phyloP scores from a whole-genome alignment of 768 basidiomycete species.

The Lentinus tigrinus region DNA sequence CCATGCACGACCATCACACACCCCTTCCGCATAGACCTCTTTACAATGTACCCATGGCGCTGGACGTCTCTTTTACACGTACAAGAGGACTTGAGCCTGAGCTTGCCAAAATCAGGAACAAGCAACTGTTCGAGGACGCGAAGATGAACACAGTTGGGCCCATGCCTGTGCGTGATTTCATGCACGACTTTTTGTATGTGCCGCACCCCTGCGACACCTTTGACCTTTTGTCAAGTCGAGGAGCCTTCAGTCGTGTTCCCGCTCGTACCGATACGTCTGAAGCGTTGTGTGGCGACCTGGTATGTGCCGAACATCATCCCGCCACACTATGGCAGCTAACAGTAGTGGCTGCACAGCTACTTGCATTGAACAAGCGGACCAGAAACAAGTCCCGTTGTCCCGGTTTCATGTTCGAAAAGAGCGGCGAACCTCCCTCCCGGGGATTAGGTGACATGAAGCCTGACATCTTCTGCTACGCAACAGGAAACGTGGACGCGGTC shows the following conservation, averaged over 20 bases:
- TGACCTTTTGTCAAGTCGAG: not conserved
- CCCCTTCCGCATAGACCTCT: not conserved
- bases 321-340: too few relatives aligned
- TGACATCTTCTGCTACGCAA: not conserved
- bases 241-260: slow-evolving; percentile 1
- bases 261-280: not conserved
- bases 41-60: slow-evolving; percentile 1
- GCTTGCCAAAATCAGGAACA: not conserved
- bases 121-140: not conserved
- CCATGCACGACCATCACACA: not conserved
- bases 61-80: not conserved
- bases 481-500: not conserved
- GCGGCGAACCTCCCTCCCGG: not conserved
- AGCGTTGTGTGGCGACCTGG: not conserved
- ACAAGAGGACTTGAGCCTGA: not conserved
- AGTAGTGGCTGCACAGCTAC: not conserved
- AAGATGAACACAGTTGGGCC: not conserved
- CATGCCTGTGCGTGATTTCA: slow-evolving; percentile 7
- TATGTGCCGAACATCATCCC: too few relatives aligned
- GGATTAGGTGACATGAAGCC: not conserved
- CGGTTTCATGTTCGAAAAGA: slow-evolving; percentile 1
- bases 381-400: not conserved
- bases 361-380: not conserved
- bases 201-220: too few relatives aligned
- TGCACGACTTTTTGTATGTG: not conserved